Percentiles rank a stretch among this genome's conserved stretches.
phyloP scores from a whole-genome alignment of 176 grass and related monocot genomes.

The Phoenix dactylifera region DNA sequence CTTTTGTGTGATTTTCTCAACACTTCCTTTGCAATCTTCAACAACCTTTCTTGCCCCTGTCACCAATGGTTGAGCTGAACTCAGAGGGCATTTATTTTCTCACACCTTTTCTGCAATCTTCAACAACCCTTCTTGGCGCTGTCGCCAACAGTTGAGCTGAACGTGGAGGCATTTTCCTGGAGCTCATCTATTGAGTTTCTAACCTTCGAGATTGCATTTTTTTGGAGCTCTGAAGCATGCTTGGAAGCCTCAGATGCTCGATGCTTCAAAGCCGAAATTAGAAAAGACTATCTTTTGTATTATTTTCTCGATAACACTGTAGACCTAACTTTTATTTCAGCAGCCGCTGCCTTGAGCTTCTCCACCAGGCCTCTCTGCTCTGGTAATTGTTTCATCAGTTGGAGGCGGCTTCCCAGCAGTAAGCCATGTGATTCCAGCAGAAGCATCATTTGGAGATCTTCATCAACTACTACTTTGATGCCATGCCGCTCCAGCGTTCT shows the following conservation, averaged over 20 bases:
- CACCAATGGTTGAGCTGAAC: no score
- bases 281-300: conserved; percentile 51
- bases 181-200: conserved; percentile 32
- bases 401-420: conserved; percentile 49
- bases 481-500: conserved; percentile 59
- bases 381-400: conserved; percentile 34
- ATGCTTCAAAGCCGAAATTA: conserved; percentile 56
- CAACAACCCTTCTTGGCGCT: conserved; percentile 40
- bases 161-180: conserved; percentile 5
- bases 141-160: conserved; percentile 18
- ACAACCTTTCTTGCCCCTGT: no score
- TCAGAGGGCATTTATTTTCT: no score
- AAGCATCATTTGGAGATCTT: conserved; percentile 51
- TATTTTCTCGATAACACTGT: conserved; percentile 37
- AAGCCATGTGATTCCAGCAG: conserved; percentile 63
- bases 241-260: conserved; percentile 21
- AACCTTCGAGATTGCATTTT: conserved; percentile 25
- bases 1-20: conserved; percentile 54
- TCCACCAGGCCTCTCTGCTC: conserved; percentile 39
- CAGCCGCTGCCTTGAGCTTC: conserved; percentile 46
- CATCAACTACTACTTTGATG: conserved; percentile 77
- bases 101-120: conserved; percentile 71
- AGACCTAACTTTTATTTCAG: conserved; percentile 43
- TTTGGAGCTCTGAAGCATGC: conserved; percentile 15
- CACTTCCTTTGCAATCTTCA: no score